Base-by-base conservation (phyloP, 805 yeast genomes). In the Lipomyces orientalis region DNA sequence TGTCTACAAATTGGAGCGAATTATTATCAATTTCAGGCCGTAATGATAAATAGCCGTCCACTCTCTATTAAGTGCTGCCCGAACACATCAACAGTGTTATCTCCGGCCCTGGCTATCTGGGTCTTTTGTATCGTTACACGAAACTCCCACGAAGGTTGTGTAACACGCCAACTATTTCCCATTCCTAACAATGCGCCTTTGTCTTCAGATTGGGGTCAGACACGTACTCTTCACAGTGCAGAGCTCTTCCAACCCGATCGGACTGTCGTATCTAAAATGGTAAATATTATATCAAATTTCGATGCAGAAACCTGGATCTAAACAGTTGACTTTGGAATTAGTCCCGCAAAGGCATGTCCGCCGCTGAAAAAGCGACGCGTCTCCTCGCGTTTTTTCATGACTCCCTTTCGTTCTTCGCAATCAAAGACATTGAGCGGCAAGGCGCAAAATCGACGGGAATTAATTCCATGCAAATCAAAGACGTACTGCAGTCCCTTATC, bases 401-500 rank as follows among this genome's bases (percentile, higher is more conserved):
- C 55, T 67, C 72, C 4, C 43, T n/a, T 9, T 56, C 73, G 10
- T 73, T 71, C 46, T 73, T 62, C 70, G 54, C 69, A 2, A 34
- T 85, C 62, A 86, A 86, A 68, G 89, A 86, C 63, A 70, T 86
- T 12, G 89, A 86, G 73, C 75, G 81, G 3, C 69, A 75, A 9
- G 86, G 81, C 0, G 79, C 85, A 1, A 84, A 83, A 61, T 77
- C 77, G 58, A 80, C 82, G 0, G 87, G 87, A 0, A 81, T 86
- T 6, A 81, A 84, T n/a, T 73, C 86, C 0, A 85, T 85, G 85
- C 83, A 84, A 61, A 84, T 86, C 54, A 86, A 86, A 71, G 87
- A 84, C 9, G 69, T 86, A 1, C 70, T 86, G 9, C 83, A 83
- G 54, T 70, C 74, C 2, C 78, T 86, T 65, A 73, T 84, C 9